phyloP scores from a whole-genome alignment of 768 basidiomycete genomes.

The Tylopilus rubrobrunneus region DNA sequence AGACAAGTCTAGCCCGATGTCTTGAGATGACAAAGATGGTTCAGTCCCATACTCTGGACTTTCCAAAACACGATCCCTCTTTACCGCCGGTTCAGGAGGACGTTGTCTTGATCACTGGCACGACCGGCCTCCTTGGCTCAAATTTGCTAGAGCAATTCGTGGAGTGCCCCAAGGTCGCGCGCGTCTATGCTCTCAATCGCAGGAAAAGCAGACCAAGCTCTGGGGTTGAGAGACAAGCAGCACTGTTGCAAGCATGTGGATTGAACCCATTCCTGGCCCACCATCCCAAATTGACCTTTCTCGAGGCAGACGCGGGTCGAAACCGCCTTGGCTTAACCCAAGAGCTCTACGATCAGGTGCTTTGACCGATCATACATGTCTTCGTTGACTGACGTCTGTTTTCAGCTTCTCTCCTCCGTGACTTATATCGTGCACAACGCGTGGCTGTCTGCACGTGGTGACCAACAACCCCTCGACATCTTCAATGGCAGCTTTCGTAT shows the following conservation, averaged over 20 bases:
- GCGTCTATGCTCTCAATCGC: constrained; percentile 31
- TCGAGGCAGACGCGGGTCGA: constrained; percentile 29
- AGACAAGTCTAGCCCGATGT: constrained; percentile 12
- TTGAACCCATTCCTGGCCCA: constrained; percentile 26
- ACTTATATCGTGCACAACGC: constrained; percentile 39
- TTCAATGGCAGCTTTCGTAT: constrained; percentile 8
- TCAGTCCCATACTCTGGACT: neutral
- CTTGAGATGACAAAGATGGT: constrained; percentile 14
- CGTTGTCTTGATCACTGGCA: constrained; percentile 32
- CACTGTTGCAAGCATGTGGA: constrained; percentile 28
- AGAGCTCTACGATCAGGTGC: constrained; percentile 27
- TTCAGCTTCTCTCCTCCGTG: constrained; percentile 20
- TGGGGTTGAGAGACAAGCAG: constrained; percentile 25
- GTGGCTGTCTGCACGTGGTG: constrained; percentile 9
- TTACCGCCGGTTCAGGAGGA: neutral
- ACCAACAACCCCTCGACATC: constrained; percentile 2
- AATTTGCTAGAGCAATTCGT: constrained; percentile 25
- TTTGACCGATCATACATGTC: neutral
- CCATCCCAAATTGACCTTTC: constrained; percentile 29
- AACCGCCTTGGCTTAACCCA: constrained; percentile 25
- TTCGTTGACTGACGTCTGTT: neutral
- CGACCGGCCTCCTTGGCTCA: constrained; percentile 33
- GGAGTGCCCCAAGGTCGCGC: constrained; percentile 5
- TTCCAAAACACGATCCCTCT: constrained; percentile 9
- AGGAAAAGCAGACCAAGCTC: constrained; percentile 11